phyloP scores from a whole-genome alignment of 257 asterid genomes.

The Thymus mandschuricus region DNA sequence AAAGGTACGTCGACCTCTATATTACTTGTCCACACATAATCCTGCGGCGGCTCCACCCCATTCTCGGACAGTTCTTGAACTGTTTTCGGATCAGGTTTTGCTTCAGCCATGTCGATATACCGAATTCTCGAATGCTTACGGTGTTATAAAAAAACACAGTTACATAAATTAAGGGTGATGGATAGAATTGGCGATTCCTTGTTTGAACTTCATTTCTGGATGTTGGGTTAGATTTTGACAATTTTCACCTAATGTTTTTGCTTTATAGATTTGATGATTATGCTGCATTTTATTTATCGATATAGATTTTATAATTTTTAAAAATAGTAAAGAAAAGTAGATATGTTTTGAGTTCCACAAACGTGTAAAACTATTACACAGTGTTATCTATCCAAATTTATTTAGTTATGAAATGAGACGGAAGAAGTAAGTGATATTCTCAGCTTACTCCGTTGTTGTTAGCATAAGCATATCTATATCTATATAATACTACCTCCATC shows the following conservation, averaged over 20 bases:
- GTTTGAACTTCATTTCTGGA: not conserved
- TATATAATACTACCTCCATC: no score
- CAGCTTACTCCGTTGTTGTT: no score
- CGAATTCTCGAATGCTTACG: not conserved
- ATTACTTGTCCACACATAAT: constrained; percentile 35
- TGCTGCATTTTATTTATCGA: no score
- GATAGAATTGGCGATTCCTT: not conserved
- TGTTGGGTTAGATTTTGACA: not conserved
- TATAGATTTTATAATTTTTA: no score
- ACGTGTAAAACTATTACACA: no score
- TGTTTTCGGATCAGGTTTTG: constrained; percentile 7
- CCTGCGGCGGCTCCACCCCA: constrained; percentile 46
- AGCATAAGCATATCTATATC: no score
- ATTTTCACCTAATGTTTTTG: not conserved
- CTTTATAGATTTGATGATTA: no score
- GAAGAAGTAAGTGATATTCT: no score
- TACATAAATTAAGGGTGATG: not conserved
- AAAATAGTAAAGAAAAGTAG: no score
- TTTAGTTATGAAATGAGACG: no score
- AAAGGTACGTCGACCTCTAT: constrained; percentile 34
- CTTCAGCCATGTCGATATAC: constrained; percentile 27
- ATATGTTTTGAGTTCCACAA: no score
- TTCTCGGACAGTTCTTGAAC: constrained; percentile 50
- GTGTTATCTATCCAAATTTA: no score
- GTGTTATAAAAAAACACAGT: not conserved